Base-by-base conservation (phyloP, 768 basidiomycete species). In the Rickenella mellea region DNA sequence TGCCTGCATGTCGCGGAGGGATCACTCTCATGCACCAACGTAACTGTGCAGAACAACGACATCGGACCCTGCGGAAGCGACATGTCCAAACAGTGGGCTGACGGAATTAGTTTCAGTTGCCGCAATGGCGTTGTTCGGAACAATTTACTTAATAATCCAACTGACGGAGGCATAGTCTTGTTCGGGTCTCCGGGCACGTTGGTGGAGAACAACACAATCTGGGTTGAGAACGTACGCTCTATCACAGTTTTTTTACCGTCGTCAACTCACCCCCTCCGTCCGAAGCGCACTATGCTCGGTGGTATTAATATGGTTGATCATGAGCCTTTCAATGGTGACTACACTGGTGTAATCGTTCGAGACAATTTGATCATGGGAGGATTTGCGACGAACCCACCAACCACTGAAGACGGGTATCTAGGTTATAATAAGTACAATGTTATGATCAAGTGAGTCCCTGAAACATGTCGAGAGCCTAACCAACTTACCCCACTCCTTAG, bases 261-360 rank as follows among this genome's bases (percentile, higher is more conserved):
- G 6, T 14, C 14, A 11, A 28, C 19, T 28, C 45, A 19, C 36
- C 43, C 17, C 37, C 15, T 14, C 1, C 26, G 35, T 32, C 12
- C 14, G 15, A 45, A 85, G 82, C 65, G 75, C 52, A 85, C 81
- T 0, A 61, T 83, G 2, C 67, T 84, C 5, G 84, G 83, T 28
- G 83, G 83, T 6, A 83, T 87, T 53, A 86, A 86, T 50, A 59
- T 88, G 69, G 85, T 87, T 9, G 83, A 86, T 51, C 74, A 78
- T 44, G 53, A 64, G 6, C 83, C 85, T 6, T 88, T 69, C 62
- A 54, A 54, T n/a, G 86, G 84, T 1, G 61, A 83, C 55, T 88
- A 73, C 53, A 67, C 69, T 0, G 70, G 73, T 21, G 80, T 80
- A 4, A 60, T 83, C 15, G 81, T 88, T 6, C 66, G 66, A 27